Percentiles rank a stretch among this genome's conserved stretches.
Evolutionary conservation across 192 early-diverging fungal species (phyloP).

Genomic region (Coemansia sp.): DNA sequence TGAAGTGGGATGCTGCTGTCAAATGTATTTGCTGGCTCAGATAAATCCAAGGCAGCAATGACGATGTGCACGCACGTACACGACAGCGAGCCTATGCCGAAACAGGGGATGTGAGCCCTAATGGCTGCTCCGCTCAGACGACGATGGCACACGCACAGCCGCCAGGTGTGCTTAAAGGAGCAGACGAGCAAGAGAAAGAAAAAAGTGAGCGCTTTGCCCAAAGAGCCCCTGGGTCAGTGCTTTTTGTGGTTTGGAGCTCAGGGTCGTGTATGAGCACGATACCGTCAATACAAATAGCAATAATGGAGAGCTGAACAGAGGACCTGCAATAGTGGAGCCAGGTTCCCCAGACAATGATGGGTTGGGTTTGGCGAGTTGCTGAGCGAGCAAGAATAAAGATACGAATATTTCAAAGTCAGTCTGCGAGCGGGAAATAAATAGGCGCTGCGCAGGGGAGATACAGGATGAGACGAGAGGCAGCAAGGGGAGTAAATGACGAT

Average conservation of each 20-base stretch:
- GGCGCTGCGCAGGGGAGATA: conserved; percentile 1
- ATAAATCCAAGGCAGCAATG: background rate
- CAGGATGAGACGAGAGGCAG: background rate
- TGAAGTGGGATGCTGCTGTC: background rate
- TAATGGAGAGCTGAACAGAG: conserved; percentile 10
- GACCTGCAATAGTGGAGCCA: conserved; percentile 7
- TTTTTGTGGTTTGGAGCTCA: background rate
- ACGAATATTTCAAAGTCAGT: conserved; percentile 7
- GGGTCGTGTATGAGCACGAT: background rate
- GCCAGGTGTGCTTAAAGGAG: background rate
- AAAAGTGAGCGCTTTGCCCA: background rate
- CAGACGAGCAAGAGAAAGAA: conserved; percentile 1
- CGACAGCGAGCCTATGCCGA: background rate
- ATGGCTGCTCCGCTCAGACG: background rate
- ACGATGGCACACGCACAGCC: conserved; percentile 7
- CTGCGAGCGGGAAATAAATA: conserved; percentile 6
- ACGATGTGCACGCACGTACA: background rate
- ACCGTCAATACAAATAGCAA: conserved; percentile 7
- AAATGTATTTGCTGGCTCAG: background rate
- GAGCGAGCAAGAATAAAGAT: conserved; percentile 1
- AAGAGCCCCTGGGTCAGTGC: background rate
- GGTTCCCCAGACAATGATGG: conserved; percentile 4
- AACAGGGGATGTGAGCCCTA: background rate
- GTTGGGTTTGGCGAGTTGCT: background rate
- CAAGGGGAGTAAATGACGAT: conserved; percentile 4